Conservation (phyloP, 768 basidiomycete species). For the Plicaturopsis crispa region DNA sequence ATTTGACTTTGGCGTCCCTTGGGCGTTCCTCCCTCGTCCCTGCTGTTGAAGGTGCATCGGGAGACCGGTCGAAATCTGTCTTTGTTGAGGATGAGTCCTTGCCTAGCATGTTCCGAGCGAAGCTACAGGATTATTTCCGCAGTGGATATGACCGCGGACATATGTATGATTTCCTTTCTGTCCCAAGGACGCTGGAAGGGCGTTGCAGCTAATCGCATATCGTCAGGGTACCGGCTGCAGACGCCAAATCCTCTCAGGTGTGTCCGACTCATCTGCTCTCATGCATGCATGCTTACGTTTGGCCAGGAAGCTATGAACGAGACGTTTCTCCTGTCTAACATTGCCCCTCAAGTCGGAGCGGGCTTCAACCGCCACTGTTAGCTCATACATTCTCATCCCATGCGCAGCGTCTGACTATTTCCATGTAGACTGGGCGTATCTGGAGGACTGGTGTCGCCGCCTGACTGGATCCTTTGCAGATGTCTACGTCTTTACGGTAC, state of each 20-base stretch:
- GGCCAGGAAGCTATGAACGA: slow-evolving; percentile 88
- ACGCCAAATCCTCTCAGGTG: slow-evolving; percentile 85
- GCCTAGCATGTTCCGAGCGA: slow-evolving; percentile 73
- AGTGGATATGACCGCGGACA: slow-evolving; percentile 97
- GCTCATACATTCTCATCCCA: slow-evolving; percentile 15
- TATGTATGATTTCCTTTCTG: slow-evolving; percentile 58
- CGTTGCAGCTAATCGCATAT: not conserved
- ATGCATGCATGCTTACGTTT: not conserved
- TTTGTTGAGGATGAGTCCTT: slow-evolving; percentile 82
- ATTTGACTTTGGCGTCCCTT: slow-evolving; percentile 75
- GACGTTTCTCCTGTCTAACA: slow-evolving; percentile 91
- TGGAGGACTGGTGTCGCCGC: slow-evolving; percentile 92
- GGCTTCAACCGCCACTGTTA: slow-evolving; percentile 97
- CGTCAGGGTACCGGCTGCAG: slow-evolving; percentile 88
- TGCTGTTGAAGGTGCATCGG: slow-evolving; percentile 30
- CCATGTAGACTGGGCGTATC: slow-evolving; percentile 84
- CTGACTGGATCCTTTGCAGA: slow-evolving; percentile 85
- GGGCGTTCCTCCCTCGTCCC: slow-evolving; percentile 34
- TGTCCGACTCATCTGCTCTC: slow-evolving; percentile 5
- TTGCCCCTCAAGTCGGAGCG: slow-evolving; percentile 95
- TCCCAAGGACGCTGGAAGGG: not conserved
- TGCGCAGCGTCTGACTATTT: not conserved
- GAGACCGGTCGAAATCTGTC: slow-evolving; percentile 66
- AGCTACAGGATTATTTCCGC: slow-evolving; percentile 80
- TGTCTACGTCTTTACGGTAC: slow-evolving; percentile 96